phyloP scores from a whole-genome alignment of 441 rosid genomes.

The Manihot esculenta region DNA sequence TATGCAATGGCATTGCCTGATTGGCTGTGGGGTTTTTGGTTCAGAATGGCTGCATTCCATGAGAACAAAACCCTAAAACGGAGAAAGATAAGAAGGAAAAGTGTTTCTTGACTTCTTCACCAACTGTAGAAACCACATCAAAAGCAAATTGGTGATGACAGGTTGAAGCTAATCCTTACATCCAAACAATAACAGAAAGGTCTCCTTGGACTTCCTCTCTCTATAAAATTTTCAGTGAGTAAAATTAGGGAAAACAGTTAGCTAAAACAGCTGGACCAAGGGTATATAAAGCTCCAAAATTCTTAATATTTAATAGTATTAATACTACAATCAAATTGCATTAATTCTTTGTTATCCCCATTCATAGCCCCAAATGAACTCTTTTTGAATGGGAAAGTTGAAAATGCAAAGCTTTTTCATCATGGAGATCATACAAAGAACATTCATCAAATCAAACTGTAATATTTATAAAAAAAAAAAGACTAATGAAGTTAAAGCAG shows the following conservation, averaged over 20 bases:
- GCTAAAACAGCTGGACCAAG: constrained; percentile 14
- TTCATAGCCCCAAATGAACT: background rate
- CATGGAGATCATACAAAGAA: no score
- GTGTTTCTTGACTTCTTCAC: constrained; percentile 22
- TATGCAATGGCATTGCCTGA: background rate
- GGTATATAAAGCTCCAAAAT: constrained; percentile 14
- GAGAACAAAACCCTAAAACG: background rate
- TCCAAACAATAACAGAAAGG: constrained; percentile 17
- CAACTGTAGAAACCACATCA: constrained; percentile 1
- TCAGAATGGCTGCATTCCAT: background rate
- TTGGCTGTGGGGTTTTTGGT: background rate
- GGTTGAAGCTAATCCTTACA: constrained; percentile 6
- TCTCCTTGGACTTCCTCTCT: constrained; percentile 6
- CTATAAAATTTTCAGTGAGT: background rate
- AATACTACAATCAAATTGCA: constrained; percentile 14
- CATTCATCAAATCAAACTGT: background rate
- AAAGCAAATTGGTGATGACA: constrained; percentile 8
- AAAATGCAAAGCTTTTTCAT: no score
- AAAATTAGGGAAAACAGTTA: constrained; percentile 28
- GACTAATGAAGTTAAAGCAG: background rate
- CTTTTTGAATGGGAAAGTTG: background rate
- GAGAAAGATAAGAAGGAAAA: background rate
- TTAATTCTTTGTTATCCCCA: background rate
- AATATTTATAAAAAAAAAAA: constrained; percentile 2
- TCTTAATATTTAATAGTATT: constrained; percentile 13